A percentile compares a stretch with the other conserved stretches of the same genome.
Conservation (phyloP, 129 eudicot species). For the carrot (Daucus carota) region DNA sequence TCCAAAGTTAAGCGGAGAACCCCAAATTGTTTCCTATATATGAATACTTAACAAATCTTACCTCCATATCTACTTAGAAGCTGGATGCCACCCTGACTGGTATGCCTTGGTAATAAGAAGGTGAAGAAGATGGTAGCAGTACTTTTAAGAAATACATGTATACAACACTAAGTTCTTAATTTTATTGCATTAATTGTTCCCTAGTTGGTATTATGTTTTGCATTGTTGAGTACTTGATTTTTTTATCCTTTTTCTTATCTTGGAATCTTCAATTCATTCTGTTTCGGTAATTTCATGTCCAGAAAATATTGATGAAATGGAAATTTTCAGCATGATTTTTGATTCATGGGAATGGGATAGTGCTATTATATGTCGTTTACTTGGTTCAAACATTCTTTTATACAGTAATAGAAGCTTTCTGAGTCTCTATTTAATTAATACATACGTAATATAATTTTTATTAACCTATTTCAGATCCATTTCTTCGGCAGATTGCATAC, state of each 20-base stretch:
- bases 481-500: too few relatives aligned
- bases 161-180: not conserved
- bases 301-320: not conserved
- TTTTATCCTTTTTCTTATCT: not conserved
- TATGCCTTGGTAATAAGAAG: not conserved
- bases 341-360: not conserved
- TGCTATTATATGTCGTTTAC: not conserved
- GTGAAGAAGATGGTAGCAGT: not conserved
- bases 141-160: not conserved
- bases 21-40: not conserved
- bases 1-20: not conserved
- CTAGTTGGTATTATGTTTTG: not conserved
- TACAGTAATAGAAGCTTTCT: not conserved
- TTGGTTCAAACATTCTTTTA: not conserved
- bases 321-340: not conserved
- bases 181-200: too few relatives aligned
- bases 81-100: not conserved
- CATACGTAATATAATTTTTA: not conserved
- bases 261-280: not conserved
- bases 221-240: too few relatives aligned
- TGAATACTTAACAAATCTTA: too few relatives aligned
- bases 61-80: not conserved
- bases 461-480: not conserved
- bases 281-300: not conserved
- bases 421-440: too few relatives aligned